These are phyloP conservation scores for Serendipita sp. DNA, from an alignment of 768 basidiomycete genomes.

Conservation along the genomic window DNA sequence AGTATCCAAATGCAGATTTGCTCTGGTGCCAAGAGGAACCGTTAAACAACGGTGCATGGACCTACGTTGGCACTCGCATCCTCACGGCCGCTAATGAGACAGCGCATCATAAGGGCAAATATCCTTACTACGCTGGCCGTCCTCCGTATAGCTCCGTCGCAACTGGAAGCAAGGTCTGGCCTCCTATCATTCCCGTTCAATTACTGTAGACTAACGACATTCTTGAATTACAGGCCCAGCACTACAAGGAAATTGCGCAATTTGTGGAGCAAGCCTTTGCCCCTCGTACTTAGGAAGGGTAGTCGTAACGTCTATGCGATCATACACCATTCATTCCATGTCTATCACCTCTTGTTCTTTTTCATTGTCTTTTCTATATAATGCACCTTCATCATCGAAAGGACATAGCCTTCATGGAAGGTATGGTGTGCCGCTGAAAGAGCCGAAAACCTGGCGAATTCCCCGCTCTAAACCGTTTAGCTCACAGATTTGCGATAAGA, in stretches of 20 bases:
- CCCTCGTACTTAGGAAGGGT: background rate
- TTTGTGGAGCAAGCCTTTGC: slow-evolving; percentile 33
- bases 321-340: too few relatives aligned
- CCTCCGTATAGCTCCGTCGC: slow-evolving; percentile 85
- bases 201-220: background rate
- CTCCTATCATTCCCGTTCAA: background rate
- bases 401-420: too few relatives aligned
- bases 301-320: too few relatives aligned
- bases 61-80: slow-evolving; percentile 84
- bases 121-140: slow-evolving; percentile 82
- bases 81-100: slow-evolving; percentile 88
- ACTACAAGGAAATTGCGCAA: slow-evolving; percentile 81
- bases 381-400: too few relatives aligned
- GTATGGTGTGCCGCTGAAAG: too few relatives aligned
- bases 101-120: slow-evolving; percentile 79
- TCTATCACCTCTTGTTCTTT: background rate
- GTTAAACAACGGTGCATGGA: slow-evolving; percentile 95
- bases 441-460: too few relatives aligned
- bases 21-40: slow-evolving; percentile 98
- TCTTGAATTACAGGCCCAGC: slow-evolving; percentile 43
- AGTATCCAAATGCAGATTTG: slow-evolving; percentile 87
- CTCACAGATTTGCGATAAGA: too few relatives aligned
- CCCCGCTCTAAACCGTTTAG: too few relatives aligned
- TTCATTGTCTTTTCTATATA: background rate
- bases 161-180: slow-evolving; percentile 71